Percentiles rank a stretch among this genome's conserved stretches.
phyloP scores from a whole-genome alignment of 768 basidiomycete species.

The Termitomyces sp. region DNA sequence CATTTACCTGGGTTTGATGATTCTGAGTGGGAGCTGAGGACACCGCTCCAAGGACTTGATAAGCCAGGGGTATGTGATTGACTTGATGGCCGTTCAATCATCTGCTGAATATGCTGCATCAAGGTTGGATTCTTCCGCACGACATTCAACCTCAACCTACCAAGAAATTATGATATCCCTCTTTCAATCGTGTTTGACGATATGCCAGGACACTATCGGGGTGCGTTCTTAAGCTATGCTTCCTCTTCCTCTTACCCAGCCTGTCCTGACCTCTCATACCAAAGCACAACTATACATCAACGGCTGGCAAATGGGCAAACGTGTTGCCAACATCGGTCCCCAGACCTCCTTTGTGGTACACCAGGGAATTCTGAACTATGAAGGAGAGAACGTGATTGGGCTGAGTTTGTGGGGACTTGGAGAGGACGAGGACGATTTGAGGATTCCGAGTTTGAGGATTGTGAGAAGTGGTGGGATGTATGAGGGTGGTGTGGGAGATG shows the following conservation, averaged over 20 bases:
- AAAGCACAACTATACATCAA: slow-evolving; percentile 21
- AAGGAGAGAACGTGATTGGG: slow-evolving; percentile 14
- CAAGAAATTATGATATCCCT: slow-evolving; percentile 14
- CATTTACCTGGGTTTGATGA: slow-evolving; percentile 19
- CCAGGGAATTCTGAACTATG: slow-evolving; percentile 15
- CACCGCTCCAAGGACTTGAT: slow-evolving; percentile 15
- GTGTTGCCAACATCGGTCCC: slow-evolving; percentile 17
- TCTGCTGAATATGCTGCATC: background rate
- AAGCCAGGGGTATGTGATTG: slow-evolving; percentile 15
- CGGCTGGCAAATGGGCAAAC: slow-evolving; percentile 21
- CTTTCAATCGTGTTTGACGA: slow-evolving; percentile 15
- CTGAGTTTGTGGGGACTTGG: slow-evolving; percentile 18
- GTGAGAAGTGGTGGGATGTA: slow-evolving; percentile 8
- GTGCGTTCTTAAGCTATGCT: background rate
- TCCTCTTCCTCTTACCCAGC: background rate
- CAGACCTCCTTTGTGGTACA: slow-evolving; percentile 18
- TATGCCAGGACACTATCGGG: slow-evolving; percentile 13
- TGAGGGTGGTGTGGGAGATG: slow-evolving; percentile 14
- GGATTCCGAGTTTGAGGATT: slow-evolving; percentile 12
- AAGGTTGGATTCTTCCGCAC: slow-evolving; percentile 22
- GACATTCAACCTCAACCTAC: slow-evolving; percentile 13
- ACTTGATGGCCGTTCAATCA: background rate
- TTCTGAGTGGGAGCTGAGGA: slow-evolving; percentile 16
- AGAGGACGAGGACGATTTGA: slow-evolving; percentile 7
- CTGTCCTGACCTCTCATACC: background rate